A percentile compares a stretch with the other conserved stretches of the same genome.
These are phyloP conservation scores for Dryadomyces quercivorus DNA, from an alignment of 2,329 filamentous ascomycete species.

Conservation along the genomic window DNA sequence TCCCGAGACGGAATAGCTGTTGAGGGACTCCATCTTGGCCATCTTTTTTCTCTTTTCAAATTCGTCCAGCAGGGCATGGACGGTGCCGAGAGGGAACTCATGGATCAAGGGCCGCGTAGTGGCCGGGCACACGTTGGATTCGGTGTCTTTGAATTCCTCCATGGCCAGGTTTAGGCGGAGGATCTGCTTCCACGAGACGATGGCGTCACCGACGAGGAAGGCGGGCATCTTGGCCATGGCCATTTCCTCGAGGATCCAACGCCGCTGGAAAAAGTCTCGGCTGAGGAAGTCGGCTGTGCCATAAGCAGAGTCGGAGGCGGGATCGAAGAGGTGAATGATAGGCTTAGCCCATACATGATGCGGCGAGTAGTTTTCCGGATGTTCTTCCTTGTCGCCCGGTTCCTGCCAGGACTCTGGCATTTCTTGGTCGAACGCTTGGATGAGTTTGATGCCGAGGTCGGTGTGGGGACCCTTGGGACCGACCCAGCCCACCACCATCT, in stretches of 20 bases:
- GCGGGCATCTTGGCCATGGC: constrained; percentile 1
- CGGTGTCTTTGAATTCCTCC: constrained; percentile 1
- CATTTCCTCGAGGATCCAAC: constrained; percentile 4
- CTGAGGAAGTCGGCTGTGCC: neutral
- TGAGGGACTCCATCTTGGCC: neutral
- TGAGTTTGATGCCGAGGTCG: neutral
- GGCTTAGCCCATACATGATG: neutral
- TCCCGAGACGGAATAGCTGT: neutral
- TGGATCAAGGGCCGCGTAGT: neutral
- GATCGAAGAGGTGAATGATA: neutral
- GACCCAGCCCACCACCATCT: constrained; percentile 2
- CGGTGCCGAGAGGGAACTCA: constrained; percentile 1
- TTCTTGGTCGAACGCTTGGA: neutral
- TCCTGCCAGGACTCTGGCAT: constrained; percentile 1
- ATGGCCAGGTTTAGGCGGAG: neutral
- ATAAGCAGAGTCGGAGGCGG: neutral
- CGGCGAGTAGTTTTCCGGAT: neutral
- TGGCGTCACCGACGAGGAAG: neutral
- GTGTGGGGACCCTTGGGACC: neutral
- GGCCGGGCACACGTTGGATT: neutral
- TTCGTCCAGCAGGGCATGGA: neutral
- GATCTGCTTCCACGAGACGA: constrained; percentile 2
- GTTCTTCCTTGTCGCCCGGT: neutral
- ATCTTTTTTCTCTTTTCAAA: neutral
- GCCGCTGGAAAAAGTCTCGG: constrained; percentile 1